Conservation (phyloP, 768 basidiomycete genomes). For the Dacryopinax spathularia region DNA sequence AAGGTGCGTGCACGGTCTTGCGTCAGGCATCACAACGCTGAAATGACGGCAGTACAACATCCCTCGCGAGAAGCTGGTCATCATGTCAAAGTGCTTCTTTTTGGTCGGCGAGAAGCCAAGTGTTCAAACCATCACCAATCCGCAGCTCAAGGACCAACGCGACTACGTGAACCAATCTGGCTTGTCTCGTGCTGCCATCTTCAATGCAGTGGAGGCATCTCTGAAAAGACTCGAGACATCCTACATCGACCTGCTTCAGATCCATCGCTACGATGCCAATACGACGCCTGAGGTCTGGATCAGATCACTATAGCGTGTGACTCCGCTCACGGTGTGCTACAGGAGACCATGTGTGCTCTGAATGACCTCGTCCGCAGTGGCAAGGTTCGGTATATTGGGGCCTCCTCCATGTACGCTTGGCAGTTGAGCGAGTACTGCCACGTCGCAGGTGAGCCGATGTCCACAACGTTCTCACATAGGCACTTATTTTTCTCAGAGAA, state of each 20-base stretch:
- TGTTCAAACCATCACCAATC: background rate
- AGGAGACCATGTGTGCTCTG: constrained; percentile 11
- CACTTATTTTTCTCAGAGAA: constrained; percentile 26
- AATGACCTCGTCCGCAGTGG: constrained; percentile 9
- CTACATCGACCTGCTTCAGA: constrained; percentile 25
- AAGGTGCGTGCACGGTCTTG: constrained; percentile 10
- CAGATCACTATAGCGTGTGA: too few species aligned
- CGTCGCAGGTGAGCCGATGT: constrained; percentile 22
- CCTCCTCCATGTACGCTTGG: constrained; percentile 4
- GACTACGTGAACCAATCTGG: constrained; percentile 25
- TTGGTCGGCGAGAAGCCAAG: constrained; percentile 10
- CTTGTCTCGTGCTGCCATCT: constrained; percentile 24
- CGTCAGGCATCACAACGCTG: background rate
- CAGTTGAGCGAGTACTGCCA: constrained; percentile 14
- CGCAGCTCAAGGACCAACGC: constrained; percentile 8
- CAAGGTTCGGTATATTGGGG: constrained; percentile 10
- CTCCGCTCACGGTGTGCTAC: constrained; percentile 3
- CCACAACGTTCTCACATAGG: background rate
- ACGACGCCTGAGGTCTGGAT: constrained; percentile 17
- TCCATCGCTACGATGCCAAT: constrained; percentile 31
- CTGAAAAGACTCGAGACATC: constrained; percentile 26
- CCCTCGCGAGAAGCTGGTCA: background rate
- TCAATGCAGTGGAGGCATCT: constrained; percentile 28
- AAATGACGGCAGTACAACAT: background rate
- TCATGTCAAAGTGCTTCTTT: constrained; percentile 18